Evolutionary conservation across 1,284 basidiomycete species (phyloP), one percentile per base, ranked within the genome.

Genomic region (Laetiporus sulphureus): DNA sequence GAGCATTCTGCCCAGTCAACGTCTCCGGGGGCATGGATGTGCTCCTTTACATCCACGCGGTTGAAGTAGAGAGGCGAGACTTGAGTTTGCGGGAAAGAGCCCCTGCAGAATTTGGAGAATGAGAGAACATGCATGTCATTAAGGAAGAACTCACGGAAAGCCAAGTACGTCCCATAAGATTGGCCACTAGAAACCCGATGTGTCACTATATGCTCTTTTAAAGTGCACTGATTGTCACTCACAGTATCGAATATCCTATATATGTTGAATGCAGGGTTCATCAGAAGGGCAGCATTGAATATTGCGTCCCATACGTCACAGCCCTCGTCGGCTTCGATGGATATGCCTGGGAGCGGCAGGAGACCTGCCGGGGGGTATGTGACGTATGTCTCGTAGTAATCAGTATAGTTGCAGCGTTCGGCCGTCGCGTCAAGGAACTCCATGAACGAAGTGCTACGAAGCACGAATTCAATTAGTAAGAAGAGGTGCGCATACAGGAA

Each of bases 221-320:
- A 21, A 3, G 34, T 3, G 8, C 16, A 32, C 49, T 27, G 39
- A 2, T 22, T 13, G 16, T 8, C 2, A 57, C 69, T 47, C 39
- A 66, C 72, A 18, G 75, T 82, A 56, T 83, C 81, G 58, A 85
- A 83, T 40, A 87, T 79, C 24, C 79, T 71, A 57, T 88, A 88
- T 6, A 84, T 69, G 54, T 90, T 71, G 63, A 88, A 89, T 2
- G 80, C 85, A 0, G 83, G 84, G 55, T 89, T 86, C 47, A 82
- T 61, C 2, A 60, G 45, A 18, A 84, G 49, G 0, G 82, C 77
- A 0, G 71, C 77, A 13, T 75, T 57, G 53, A 81, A 77, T 36
- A 85, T 79, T 30, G 66, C 60, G 32, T 74, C 68, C 79, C 81
- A 85, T 2, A 86, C 53, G 53, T 84, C 79, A 51, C 86, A 89